Base-by-base conservation (phyloP, 345 rosid species). In the Noccaea bulbosa region DNA sequence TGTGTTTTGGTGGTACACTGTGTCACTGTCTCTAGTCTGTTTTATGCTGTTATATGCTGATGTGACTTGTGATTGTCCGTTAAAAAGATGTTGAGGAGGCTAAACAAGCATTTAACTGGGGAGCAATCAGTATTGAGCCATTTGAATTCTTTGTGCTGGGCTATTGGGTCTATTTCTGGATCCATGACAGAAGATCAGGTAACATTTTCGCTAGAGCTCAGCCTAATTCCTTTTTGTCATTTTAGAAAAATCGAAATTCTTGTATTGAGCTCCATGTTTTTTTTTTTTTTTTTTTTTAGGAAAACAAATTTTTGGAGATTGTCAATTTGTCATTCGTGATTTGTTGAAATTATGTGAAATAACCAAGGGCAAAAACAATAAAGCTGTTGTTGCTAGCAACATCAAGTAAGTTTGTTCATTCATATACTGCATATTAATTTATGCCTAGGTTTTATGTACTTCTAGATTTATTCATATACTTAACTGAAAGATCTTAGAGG, bases 121-220 rank as follows among this genome's bases (percentile, higher is more conserved):
- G 98, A 95, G 82, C 98, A 92, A 74, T 95, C 97, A 96, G 89
- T 88, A 17, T 92, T 97, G 99, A 95, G 92, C 81, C 90, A 88
- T 63, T 58, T 95, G 50, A 95, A 90, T 74, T 92, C 99, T 8
- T 78, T 95, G 60, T 95, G 99, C 83, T 95, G 99, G 99, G 99
- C 98, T 65, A 95, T 95, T 65, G 98, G 99, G 67, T 95, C 98
- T 59, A 95, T 95, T 46, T 95, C 99, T 59, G 98, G 99, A 56
- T 95, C 98, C 69, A 95, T 95, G 98, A 78, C 85, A 83, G 99
- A 95, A 80, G 98, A 95, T 41, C 99, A 95, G 96, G 98, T 95
- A 83, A 62, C 12, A 12, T 49, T 33, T 70, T 37, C 63, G 35
- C 49, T 57, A 43, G 35, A 47, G 47, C 63, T 35, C 14, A 20